A percentile compares a stretch with the other conserved stretches of the same genome.
Conservation (phyloP, 306 rosid species). For the Cucurbita argyrosperma region DNA sequence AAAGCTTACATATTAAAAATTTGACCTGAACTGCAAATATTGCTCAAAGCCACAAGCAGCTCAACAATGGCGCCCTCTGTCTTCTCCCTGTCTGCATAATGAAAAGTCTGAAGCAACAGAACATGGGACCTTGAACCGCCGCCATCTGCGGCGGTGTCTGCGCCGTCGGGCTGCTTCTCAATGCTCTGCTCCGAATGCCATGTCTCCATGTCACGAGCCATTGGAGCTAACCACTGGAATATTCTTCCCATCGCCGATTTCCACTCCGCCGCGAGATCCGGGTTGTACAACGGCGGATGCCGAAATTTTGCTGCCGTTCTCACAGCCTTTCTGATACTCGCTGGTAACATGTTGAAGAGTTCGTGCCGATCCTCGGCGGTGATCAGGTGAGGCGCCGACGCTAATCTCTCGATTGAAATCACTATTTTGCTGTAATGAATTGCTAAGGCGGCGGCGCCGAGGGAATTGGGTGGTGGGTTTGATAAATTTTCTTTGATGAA, state of each 20-base stretch:
- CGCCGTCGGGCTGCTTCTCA: slow-evolving; percentile 35
- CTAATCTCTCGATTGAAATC: slow-evolving; percentile 41
- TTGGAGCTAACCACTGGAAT: slow-evolving; percentile 65
- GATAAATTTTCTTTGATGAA: slow-evolving; percentile 19
- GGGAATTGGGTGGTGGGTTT: slow-evolving; percentile 36
- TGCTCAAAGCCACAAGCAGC: slow-evolving; percentile 65
- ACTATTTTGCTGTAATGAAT: slow-evolving; percentile 69
- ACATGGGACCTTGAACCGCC: slow-evolving; percentile 11
- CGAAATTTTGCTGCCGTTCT: slow-evolving; percentile 28
- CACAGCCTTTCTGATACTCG: slow-evolving; percentile 26
- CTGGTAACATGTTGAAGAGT: slow-evolving; percentile 50
- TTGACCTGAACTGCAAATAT: slow-evolving; percentile 22
- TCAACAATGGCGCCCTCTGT: slow-evolving; percentile 67
- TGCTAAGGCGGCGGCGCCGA: slow-evolving; percentile 54
- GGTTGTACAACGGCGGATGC: slow-evolving; percentile 19
- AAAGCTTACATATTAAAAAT: neutral
- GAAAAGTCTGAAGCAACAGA: slow-evolving; percentile 62
- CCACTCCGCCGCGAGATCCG: slow-evolving; percentile 39
- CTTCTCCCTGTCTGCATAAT: slow-evolving; percentile 52
- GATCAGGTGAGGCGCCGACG: slow-evolving; percentile 30
- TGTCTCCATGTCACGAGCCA: slow-evolving; percentile 57
- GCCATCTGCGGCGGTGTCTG: neutral
- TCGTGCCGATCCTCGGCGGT: slow-evolving; percentile 34
- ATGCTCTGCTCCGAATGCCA: slow-evolving; percentile 70
- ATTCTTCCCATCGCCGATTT: slow-evolving; percentile 18